These are phyloP conservation scores for Trypanosoma scelopori DNA, from an alignment of 208 protist genomes.

Conservation along the genomic window DNA sequence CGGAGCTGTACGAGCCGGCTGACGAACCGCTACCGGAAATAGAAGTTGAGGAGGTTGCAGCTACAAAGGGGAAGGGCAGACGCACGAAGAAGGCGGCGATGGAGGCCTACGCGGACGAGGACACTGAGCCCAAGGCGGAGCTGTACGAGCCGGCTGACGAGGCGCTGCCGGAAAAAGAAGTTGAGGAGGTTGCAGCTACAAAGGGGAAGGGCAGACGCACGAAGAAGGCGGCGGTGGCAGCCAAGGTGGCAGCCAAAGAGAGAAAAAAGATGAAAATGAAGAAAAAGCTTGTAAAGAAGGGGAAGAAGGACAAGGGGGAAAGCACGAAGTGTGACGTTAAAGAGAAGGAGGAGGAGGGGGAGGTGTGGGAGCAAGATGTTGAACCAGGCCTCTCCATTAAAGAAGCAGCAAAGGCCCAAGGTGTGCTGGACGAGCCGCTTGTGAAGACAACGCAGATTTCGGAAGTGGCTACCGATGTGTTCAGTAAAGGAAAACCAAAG, in stretches of 20 bases:
- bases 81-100: neutral
- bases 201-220: neutral
- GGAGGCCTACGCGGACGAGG: neutral
- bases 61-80: neutral
- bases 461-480: conserved; percentile 8
- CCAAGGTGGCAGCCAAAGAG: conserved; percentile 17
- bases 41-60: neutral
- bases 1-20: neutral
- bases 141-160: conserved; percentile 1
- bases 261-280: conserved; percentile 19
- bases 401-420: conserved; percentile 16
- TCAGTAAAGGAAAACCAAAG: conserved; percentile 7
- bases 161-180: neutral
- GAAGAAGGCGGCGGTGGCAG: neutral
- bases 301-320: conserved; percentile 8
- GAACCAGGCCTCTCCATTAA: conserved; percentile 7
- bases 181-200: neutral
- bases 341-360: neutral
- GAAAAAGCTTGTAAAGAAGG: conserved; percentile 20
- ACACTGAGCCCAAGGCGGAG: too few relatives aligned
- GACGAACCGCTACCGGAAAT: neutral
- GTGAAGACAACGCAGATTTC: conserved; percentile 12
- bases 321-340: neutral
- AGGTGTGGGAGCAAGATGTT: neutral
- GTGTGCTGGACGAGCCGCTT: conserved; percentile 22